Evolutionary conservation across 225 moss, liverwort and hornwort species (phyloP).

Genomic region (Thuidium tamariscinum): DNA sequence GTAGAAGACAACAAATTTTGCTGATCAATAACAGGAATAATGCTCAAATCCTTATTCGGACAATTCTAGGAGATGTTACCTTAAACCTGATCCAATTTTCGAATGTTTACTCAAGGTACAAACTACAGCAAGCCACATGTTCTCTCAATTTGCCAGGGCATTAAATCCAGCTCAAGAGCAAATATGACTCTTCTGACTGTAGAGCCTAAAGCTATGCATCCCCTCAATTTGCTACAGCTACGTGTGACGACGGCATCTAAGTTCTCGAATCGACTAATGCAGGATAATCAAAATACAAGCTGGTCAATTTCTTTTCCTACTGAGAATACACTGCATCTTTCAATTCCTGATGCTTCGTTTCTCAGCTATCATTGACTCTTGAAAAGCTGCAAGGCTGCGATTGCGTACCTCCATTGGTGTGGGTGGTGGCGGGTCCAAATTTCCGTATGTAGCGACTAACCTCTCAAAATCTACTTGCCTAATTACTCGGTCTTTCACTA

Average conservation of each 20-base stretch:
- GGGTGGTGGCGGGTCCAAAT: slow-evolving; percentile 44
- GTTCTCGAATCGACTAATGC: neutral
- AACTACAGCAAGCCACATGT: neutral
- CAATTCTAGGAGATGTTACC: neutral
- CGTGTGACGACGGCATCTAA: neutral
- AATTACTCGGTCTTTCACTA: slow-evolving; percentile 63
- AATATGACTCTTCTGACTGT: neutral
- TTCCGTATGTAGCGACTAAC: slow-evolving; percentile 49
- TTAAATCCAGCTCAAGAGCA: neutral
- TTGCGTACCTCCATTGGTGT: slow-evolving; percentile 67
- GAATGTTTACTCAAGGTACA: neutral
- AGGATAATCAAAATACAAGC: slow-evolving; percentile 1
- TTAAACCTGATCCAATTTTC: neutral
- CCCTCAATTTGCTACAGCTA: neutral
- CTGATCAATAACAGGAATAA: neutral
- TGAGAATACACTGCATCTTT: neutral
- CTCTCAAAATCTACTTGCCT: slow-evolving; percentile 71
- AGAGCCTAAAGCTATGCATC: neutral
- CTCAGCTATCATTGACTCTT: slow-evolving; percentile 65
- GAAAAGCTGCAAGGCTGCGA: slow-evolving; percentile 48
- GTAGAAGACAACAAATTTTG: neutral
- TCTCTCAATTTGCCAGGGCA: neutral
- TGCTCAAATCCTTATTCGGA: neutral
- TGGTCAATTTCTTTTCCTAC: neutral
- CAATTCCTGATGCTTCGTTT: slow-evolving; percentile 46